These are phyloP conservation scores for Saccharomyces uvarum DNA, from an alignment of 1,139 yeast species.

Conservation along the genomic window DNA sequence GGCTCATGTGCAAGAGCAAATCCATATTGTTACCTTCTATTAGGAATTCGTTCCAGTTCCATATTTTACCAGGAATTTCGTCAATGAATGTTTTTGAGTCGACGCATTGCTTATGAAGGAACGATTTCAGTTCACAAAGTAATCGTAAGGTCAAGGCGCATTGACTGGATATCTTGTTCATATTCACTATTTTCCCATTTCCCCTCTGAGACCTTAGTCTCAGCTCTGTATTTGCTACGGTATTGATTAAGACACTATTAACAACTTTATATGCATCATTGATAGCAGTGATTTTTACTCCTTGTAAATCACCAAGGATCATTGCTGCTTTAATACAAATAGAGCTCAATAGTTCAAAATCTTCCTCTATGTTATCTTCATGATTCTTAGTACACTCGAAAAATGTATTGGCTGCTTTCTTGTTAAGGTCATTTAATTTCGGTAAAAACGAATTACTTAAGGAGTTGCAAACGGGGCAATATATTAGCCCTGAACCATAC, in stretches of 20 bases:
- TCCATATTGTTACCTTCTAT: constrained; percentile 8
- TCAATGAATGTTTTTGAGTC: not conserved
- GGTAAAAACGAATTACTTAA: constrained; percentile 81
- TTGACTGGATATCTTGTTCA: constrained; percentile 16
- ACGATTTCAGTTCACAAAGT: constrained; percentile 16
- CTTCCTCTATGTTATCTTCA: not conserved
- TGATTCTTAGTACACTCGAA: constrained; percentile 4
- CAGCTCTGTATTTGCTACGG: constrained; percentile 22
- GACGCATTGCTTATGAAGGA: constrained; percentile 1
- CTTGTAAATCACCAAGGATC: constrained; percentile 15
- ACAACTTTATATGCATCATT: constrained; percentile 10
- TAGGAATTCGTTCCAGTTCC: constrained; percentile 11
- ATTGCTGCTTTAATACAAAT: constrained; percentile 17
- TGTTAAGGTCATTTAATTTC: constrained; percentile 13
- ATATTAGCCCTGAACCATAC: constrained; percentile 58
- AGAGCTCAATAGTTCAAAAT: constrained; percentile 5
- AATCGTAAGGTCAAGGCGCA: constrained; percentile 18
- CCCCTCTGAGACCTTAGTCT: constrained; percentile 9
- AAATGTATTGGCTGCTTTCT: constrained; percentile 8
- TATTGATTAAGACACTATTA: constrained; percentile 15
- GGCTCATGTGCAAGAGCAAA: constrained; percentile 7
- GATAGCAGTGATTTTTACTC: not conserved
- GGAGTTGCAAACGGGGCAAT: constrained; percentile 89
- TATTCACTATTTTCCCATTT: not conserved
- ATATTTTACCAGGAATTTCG: not conserved